Evolutionary conservation across 306 rosid species (phyloP), one percentile per base, ranked within the genome.

Genomic region (Prosopis cineraria): DNA sequence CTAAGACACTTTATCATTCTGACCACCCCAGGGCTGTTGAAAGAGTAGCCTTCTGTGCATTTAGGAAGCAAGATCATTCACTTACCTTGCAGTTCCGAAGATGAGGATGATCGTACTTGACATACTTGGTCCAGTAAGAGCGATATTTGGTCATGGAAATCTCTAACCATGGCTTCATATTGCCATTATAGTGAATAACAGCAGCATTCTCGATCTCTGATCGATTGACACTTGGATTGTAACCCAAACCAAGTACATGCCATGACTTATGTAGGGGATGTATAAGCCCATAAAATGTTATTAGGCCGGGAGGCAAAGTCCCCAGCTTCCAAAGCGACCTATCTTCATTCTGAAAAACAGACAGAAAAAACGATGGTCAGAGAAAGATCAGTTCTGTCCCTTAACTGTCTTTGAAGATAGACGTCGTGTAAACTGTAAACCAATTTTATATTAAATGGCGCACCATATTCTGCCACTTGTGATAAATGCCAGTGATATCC

Each of bases 171-270:
- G 99, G 99, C 68, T 95, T 95, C 97, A 93, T 91, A 80, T 95
- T 95, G 53, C 99, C 99, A 50, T 93, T 95, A 77, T 95, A 95
- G 88, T 95, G 99, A 59, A 95, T 41, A 1, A 95, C 98, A 17
- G 99, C 98, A 9, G 99, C 99, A 0, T 87, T 88, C 34, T 93
- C 97, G n/a, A 95, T 87, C 65, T 88, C 93, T 0, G 88, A 72
- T 45, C 87, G 90, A 77, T 87, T 91, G 29, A 95, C 78, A 47
- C 91, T 90, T 72, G 99, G 98, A 84, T 89, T 93, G 94, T 95
- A 95, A 64, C 99, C 99, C 84, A 95, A 91, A 80, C 99, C 99
- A 53, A 95, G 99, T 52, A 95, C 97, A 69, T 95, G 98, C 99
- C 99, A 95, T 62, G 97, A 84, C 84, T 93, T 95, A 19, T 87